Percentiles rank a stretch among this genome's conserved stretches.
phyloP scores from a whole-genome alignment of 257 asterid genomes.

The Anisodus tanguticus region DNA sequence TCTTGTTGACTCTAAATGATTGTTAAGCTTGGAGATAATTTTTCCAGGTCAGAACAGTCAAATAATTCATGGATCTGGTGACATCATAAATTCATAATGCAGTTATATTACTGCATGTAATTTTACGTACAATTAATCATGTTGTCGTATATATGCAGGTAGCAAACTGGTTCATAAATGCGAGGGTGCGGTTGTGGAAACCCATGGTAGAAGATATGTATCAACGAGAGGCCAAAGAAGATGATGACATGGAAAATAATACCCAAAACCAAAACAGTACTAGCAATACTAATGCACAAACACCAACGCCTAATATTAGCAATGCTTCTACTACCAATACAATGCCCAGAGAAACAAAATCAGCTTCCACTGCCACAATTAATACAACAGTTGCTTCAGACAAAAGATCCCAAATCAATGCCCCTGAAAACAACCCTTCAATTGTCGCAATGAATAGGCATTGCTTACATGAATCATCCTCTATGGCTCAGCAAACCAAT shows the following conservation, averaged over 20 bases:
- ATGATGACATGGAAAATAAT: conserved; percentile 37
- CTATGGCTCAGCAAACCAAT: conserved; percentile 8
- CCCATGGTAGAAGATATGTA: conserved; percentile 99
- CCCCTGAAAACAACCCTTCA: conserved; percentile 65
- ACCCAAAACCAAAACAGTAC: conserved; percentile 46
- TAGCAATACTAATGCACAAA: conserved; percentile 56
- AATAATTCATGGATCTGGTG: neutral
- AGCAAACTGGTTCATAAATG: conserved; percentile 99
- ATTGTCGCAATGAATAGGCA: conserved; percentile 58
- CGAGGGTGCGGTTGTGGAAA: conserved; percentile 99
- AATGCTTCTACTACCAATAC: conserved; percentile 31
- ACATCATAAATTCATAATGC: neutral
- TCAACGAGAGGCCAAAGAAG: conserved; percentile 83
- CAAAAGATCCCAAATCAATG: conserved; percentile 54
- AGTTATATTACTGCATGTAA: neutral
- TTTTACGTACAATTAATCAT: no score
- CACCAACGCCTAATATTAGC: conserved; percentile 46
- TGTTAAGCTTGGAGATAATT: neutral
- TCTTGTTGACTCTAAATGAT: neutral
- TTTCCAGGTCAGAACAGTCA: neutral
- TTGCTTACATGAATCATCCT: conserved; percentile 30
- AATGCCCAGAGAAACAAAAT: conserved; percentile 35
- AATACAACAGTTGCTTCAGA: conserved; percentile 41
- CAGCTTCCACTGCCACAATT: conserved; percentile 29
- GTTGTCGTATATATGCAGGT: conserved; percentile 56